These are phyloP conservation scores for Candida maesae DNA, from an alignment of 805 yeast genomes.

Conservation along the genomic window DNA sequence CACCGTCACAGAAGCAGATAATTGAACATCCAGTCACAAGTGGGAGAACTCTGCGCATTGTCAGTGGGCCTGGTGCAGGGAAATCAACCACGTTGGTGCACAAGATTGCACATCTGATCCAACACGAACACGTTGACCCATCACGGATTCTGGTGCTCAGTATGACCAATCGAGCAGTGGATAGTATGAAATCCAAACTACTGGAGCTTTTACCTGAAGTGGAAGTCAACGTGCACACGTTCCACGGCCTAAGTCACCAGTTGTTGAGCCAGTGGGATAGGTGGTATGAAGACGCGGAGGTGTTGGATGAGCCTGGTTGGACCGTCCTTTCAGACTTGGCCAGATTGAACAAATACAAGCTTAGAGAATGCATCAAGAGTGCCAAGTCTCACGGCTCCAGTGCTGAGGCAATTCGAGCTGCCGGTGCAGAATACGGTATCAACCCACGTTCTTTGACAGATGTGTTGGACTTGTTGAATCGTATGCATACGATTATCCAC, in stretches of 20 bases:
- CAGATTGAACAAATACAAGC: slow-evolving; percentile 10
- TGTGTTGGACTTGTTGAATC: slow-evolving; percentile 10
- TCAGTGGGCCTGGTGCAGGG: slow-evolving; percentile 77
- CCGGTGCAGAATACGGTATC: slow-evolving; percentile 1
- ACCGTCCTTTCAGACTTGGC: slow-evolving; percentile 27
- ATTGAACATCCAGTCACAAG: slow-evolving; percentile 39
- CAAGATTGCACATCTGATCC: slow-evolving; percentile 46
- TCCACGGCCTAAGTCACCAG: slow-evolving; percentile 58
- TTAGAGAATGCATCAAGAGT: slow-evolving; percentile 7
- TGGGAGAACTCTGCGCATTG: slow-evolving; percentile 43
- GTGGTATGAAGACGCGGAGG: slow-evolving; percentile 26
- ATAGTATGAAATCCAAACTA: slow-evolving; percentile 36
- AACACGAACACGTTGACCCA: slow-evolving; percentile 38
- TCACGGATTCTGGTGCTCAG: slow-evolving; percentile 57
- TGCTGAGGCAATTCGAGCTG: background rate
- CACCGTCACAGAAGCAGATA: slow-evolving; percentile 44
- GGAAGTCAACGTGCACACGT: slow-evolving; percentile 43
- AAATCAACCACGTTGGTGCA: slow-evolving; percentile 58
- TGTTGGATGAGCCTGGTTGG: slow-evolving; percentile 59
- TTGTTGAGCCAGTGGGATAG: slow-evolving; percentile 38
- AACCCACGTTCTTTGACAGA: background rate
- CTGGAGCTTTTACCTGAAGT: slow-evolving; percentile 31
- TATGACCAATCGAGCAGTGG: slow-evolving; percentile 67
- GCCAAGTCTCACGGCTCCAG: slow-evolving; percentile 1
- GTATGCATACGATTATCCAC: slow-evolving; percentile 18